Percentiles rank a stretch among this genome's conserved stretches.
These are phyloP conservation scores for Colletotrichum sansevieriae DNA, from an alignment of 2,329 filamentous ascomycete genomes.

Conservation along the genomic window DNA sequence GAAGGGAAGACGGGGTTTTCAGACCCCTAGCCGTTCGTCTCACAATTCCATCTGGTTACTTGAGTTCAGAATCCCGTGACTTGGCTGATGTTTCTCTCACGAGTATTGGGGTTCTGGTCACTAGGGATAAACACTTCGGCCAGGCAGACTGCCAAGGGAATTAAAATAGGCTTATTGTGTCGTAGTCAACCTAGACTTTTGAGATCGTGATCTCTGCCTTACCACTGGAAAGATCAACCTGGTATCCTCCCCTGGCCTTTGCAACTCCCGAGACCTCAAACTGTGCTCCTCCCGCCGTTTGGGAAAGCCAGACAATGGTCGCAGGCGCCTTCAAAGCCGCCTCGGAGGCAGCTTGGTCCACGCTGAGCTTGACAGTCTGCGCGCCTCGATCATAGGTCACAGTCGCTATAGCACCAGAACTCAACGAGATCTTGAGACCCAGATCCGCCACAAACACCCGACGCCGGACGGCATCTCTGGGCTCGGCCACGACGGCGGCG, in stretches of 20 bases:
- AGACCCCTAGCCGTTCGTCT: constrained; percentile 4
- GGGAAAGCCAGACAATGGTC: constrained; percentile 27
- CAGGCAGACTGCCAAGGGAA: no score
- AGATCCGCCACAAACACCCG: constrained; percentile 63
- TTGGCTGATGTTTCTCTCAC: no score
- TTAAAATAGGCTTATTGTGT: neutral
- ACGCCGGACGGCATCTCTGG: constrained; percentile 60
- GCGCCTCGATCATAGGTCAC: constrained; percentile 21
- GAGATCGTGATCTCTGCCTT: constrained; percentile 16
- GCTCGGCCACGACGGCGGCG: constrained; percentile 51
- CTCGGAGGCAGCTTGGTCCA: constrained; percentile 8
- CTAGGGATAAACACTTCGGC: no score
- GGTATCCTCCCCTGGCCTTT: constrained; percentile 17
- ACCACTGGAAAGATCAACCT: constrained; percentile 28
- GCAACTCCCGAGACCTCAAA: constrained; percentile 1
- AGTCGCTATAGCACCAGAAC: constrained; percentile 57
- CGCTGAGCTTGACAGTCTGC: constrained; percentile 18
- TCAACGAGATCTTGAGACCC: constrained; percentile 52
- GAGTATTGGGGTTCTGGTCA: no score
- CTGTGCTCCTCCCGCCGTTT: neutral
- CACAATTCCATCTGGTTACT: neutral
- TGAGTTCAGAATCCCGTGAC: no score
- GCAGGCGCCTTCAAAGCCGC: constrained; percentile 22
- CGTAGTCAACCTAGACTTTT: neutral
- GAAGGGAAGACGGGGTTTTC: neutral